Percentiles rank a stretch among this genome's conserved stretches.
These are phyloP conservation scores for Scheffersomyces ergatensis DNA, from an alignment of 805 yeast species.

Conservation along the genomic window DNA sequence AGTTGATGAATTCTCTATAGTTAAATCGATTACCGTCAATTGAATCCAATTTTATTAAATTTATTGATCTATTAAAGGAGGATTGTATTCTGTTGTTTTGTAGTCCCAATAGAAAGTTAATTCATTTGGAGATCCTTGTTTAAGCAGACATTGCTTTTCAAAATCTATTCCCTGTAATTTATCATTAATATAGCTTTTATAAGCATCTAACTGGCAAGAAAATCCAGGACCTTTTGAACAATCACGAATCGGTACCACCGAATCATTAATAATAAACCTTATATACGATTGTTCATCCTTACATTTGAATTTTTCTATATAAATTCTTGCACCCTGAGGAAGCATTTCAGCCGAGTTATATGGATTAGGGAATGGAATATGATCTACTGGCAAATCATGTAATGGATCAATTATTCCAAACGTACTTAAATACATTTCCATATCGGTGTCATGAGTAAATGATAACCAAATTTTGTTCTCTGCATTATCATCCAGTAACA, in stretches of 20 bases:
- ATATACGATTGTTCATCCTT: constrained; percentile 25
- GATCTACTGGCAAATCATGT: constrained; percentile 41
- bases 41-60: constrained; percentile 1
- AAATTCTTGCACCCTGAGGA: constrained; percentile 41
- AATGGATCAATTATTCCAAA: constrained; percentile 52
- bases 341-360: constrained; percentile 40
- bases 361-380: constrained; percentile 45
- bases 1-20: constrained; percentile 35
- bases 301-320: constrained; percentile 34
- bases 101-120: constrained; percentile 44
- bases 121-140: constrained; percentile 16
- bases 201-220: constrained; percentile 36
- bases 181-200: constrained; percentile 22
- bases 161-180: constrained; percentile 25
- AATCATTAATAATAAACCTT: constrained; percentile 36
- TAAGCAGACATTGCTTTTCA: constrained; percentile 22
- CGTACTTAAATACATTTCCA: constrained; percentile 60
- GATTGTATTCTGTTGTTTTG: constrained; percentile 4
- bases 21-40: constrained; percentile 32
- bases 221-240: constrained; percentile 41
- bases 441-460: constrained; percentile 72
- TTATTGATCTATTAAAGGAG: constrained; percentile 6
- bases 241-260: constrained; percentile 32
- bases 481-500: constrained; percentile 41
- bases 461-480: constrained; percentile 58